These are phyloP conservation scores for Aquilaria sinensis DNA, from an alignment of 345 rosid species.

Conservation along the genomic window DNA sequence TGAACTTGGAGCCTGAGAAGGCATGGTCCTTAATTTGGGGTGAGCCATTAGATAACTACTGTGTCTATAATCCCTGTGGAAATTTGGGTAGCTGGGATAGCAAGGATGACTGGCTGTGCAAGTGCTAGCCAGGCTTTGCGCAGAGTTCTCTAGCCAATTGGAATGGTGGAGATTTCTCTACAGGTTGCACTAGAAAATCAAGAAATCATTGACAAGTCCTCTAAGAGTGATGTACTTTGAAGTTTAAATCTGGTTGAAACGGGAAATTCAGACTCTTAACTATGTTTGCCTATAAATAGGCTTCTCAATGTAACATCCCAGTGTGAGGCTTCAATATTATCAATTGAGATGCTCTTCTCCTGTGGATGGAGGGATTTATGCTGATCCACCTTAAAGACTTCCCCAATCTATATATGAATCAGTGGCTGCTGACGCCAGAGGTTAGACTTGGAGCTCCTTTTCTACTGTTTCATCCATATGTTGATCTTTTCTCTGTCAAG, in stretches of 20 bases:
- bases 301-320: no score
- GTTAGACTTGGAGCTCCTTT: no score
- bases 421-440: no score
- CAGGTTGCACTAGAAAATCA: slow-evolving; percentile 40
- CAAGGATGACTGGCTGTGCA: slow-evolving; percentile 28
- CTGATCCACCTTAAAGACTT: no score
- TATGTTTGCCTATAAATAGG: background rate
- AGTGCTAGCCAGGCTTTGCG: slow-evolving; percentile 43
- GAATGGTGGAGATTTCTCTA: slow-evolving; percentile 25
- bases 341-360: no score
- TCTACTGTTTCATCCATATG: no score
- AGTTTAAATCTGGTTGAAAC: slow-evolving; percentile 43
- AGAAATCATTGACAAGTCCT: slow-evolving; percentile 28
- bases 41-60: slow-evolving; percentile 40
- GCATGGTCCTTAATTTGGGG: slow-evolving; percentile 32
- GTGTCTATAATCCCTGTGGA: slow-evolving; percentile 39
- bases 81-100: slow-evolving; percentile 42
- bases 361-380: no score
- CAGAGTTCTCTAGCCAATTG: slow-evolving; percentile 33
- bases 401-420: no score
- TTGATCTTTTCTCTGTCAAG: no score
- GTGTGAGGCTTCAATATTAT: no score
- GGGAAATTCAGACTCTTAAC: slow-evolving; percentile 40
- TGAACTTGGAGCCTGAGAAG: slow-evolving; percentile 20
- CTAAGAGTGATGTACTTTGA: slow-evolving; percentile 34